Evolutionary conservation across 2,329 filamentous ascomycete genomes (phyloP), one percentile per base, ranked within the genome.

Genomic region (Colletotrichum magnum): DNA sequence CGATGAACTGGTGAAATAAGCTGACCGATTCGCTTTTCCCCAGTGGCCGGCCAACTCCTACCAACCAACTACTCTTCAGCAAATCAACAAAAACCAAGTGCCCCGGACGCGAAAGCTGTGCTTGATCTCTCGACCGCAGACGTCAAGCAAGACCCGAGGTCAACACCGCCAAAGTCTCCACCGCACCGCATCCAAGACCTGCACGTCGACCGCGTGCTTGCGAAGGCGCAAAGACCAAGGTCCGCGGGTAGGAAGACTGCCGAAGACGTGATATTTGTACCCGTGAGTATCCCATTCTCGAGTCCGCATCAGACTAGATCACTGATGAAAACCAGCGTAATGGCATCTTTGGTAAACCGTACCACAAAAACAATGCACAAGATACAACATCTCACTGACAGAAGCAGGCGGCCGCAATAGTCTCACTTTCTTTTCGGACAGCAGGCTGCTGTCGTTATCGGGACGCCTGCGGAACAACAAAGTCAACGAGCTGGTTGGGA

Each of bases 381-480:
- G 15, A 36, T 36, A 6, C 32, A 36, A 6, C 2, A 36, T 9
- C 21, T 59, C 15, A 54, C 21, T 51, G 39, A 6, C 65, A 28
- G 15, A 61, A 41, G 60, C 51, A 77, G 76, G 73, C 7, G 73
- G 73, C 28, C 73, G 73, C 45, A 72, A 74, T 61, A 77, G 71
- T 18, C 64, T 79, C 13, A 77, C 74, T 2, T 76, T 77, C 56
- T 77, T 76, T 53, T 76, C 74, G 1, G 75, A 81, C 63, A 70
- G 74, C 67, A 71, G 81, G 63, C 64, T 80, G 5, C 52, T 71
- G 13, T 77, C 77, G 3, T 58, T 79, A 12, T 75, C 77, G 2
- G 71, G 67, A 3, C 75, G 75, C 1, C 69, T 79, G 3, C 68
- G 69, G 12, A 78, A 78, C 64, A 74, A 74, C 43, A 77, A 75